A percentile compares a stretch with the other conserved stretches of the same genome.
Conservation (phyloP, 2,329 filamentous ascomycete species). For the Xylaria sp. region DNA sequence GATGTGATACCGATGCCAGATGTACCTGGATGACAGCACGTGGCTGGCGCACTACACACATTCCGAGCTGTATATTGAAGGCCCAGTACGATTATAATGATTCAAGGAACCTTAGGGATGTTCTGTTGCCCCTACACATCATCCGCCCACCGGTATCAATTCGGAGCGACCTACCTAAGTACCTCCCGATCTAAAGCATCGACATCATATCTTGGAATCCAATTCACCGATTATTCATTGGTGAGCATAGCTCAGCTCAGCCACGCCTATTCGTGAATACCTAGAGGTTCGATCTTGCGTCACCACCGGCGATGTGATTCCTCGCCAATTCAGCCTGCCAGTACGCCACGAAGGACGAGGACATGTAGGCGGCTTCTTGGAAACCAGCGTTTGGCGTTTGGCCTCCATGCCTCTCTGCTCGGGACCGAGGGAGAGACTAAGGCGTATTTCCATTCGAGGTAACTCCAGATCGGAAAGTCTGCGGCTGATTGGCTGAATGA, state of each 20-base stretch:
- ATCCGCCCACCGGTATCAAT: too few relatives aligned
- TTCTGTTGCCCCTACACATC: too few relatives aligned
- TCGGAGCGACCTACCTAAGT: too few relatives aligned
- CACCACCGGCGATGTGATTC: neutral
- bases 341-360: neutral
- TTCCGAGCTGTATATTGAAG: too few relatives aligned
- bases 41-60: neutral
- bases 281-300: slow-evolving; percentile 1
- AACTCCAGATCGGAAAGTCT: slow-evolving; percentile 4
- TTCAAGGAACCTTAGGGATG: too few relatives aligned
- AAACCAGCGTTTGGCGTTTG: neutral
- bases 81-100: too few relatives aligned
- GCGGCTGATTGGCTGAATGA: slow-evolving; percentile 14
- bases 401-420: neutral
- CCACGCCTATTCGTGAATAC: neutral
- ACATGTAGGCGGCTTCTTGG: too few relatives aligned
- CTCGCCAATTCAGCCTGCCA: neutral
- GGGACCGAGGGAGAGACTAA: slow-evolving; percentile 11
- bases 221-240: too few relatives aligned
- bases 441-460: slow-evolving; percentile 7
- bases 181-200: neutral
- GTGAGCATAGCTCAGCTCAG: too few relatives aligned
- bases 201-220: too few relatives aligned
- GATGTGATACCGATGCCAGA: too few relatives aligned
- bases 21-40: neutral